These are phyloP conservation scores for Dendryphion nanum DNA, from an alignment of 2,329 filamentous ascomycete species.

Conservation along the genomic window DNA sequence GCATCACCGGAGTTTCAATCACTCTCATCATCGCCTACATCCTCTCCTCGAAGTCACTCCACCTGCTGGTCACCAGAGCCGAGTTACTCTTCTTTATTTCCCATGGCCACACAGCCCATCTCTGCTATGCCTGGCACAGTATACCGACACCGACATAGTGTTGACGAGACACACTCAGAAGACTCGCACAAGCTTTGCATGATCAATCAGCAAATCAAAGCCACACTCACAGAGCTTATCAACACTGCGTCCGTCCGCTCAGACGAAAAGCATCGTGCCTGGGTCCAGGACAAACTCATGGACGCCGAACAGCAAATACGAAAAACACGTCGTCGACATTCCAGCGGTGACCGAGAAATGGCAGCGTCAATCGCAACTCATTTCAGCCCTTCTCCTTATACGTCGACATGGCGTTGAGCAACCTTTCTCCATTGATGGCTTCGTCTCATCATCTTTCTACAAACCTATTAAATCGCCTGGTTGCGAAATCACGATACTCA, in stretches of 20 bases:
- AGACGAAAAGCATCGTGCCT: slow-evolving; percentile 46
- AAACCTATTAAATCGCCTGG: too few relatives aligned
- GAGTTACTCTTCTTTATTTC: slow-evolving; percentile 15
- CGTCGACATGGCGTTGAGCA: too few relatives aligned
- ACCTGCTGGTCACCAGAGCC: slow-evolving; percentile 13
- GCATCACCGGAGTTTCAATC: slow-evolving; percentile 38
- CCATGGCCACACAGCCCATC: slow-evolving; percentile 18
- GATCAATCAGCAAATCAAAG: slow-evolving; percentile 55
- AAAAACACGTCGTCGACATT: slow-evolving; percentile 40
- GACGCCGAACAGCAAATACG: slow-evolving; percentile 53
- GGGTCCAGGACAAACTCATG: slow-evolving; percentile 55
- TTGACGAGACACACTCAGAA: slow-evolving; percentile 33
- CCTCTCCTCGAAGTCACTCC: slow-evolving; percentile 11
- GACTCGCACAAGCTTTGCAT: slow-evolving; percentile 49
- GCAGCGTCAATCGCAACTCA: slow-evolving; percentile 37
- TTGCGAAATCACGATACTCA: too few relatives aligned
- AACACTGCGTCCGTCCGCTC: slow-evolving; percentile 52
- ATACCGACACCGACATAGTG: slow-evolving; percentile 15
- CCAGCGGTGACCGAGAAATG: slow-evolving; percentile 34
- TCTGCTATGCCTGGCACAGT: slow-evolving; percentile 17
- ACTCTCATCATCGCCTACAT: slow-evolving; percentile 30
- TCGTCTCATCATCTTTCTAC: background rate
- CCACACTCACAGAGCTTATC: slow-evolving; percentile 53
- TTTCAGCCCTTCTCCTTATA: too few relatives aligned
- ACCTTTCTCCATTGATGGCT: background rate